Evolutionary conservation across 1,139 yeast species (phyloP), one percentile per base, ranked within the genome.

Genomic region (Suhomyces yuchorum): DNA sequence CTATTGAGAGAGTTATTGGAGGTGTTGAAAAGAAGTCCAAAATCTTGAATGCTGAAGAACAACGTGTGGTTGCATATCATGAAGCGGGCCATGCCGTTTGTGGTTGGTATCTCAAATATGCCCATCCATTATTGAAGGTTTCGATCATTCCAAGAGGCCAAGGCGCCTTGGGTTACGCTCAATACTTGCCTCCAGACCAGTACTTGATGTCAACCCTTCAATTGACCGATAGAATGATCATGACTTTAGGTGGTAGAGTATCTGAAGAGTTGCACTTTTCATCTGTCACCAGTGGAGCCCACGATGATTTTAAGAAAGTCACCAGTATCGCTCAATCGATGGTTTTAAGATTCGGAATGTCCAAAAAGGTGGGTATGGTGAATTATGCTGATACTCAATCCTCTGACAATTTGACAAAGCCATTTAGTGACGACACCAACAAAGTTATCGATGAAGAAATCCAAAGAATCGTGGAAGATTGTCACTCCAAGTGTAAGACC

Each of bases 1-100:
- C 99, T 8, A 92, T 93, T 63, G 99, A 93, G 69, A 84, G 99
- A 64, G 97, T 92, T 33, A 90, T 92, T 72, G 98, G 97, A 8
- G 99, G 99, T 36, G 73, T 93, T 53, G 99, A 93, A 67, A 89
- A 89, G 75, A 92, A 92, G 66, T 82, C 95, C 3, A 84, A 88
- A 60, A 84, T 93, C 9, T 75, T 93, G 54, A 82, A 87, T 24
- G 84, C 87, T 5, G 93, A 87, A 51, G 97, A 93, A 68, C 88
- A 90, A 68, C 83, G 74, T 53, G 83, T 90, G 42, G 97, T 93
- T 49, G 99, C 99, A 0, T 95, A 89, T 63, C 99, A 93, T 65
- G 99, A 93, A 70, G 99, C 99, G 2, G 99, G 99, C 0, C 99
- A 93, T 68, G 99, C 99, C 4, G 84, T 93, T 51, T 92, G 98